Conservation (phyloP, 2,329 filamentous ascomycete genomes). For the Bertia moriformis region DNA sequence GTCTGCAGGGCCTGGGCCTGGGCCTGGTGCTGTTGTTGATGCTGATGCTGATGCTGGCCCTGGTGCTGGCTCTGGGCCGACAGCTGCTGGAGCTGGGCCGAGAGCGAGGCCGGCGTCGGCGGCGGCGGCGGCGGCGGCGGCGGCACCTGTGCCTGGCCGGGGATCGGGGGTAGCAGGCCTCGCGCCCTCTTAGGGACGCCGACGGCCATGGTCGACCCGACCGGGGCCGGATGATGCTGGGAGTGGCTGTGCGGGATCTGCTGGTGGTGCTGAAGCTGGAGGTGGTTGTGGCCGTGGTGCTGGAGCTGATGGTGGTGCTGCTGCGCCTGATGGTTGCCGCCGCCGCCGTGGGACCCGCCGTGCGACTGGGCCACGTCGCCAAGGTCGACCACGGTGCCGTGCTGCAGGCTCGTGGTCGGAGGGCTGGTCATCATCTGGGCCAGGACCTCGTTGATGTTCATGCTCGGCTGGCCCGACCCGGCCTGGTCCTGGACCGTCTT, state of each 20-base stretch:
- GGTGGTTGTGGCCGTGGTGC: too few relatives aligned
- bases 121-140: too few relatives aligned
- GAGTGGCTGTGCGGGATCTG: too few relatives aligned
- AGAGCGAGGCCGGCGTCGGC: slow-evolving; percentile 13
- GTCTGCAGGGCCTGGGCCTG: slow-evolving; percentile 10
- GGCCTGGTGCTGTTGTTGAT: too few relatives aligned
- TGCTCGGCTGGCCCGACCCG: slow-evolving; percentile 39
- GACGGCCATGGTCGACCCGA: slow-evolving; percentile 18
- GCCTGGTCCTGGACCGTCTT: slow-evolving; percentile 79
- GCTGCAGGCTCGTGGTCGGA: slow-evolving; percentile 5
- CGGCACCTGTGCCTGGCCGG: slow-evolving; percentile 16
- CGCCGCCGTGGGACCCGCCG: slow-evolving; percentile 8
- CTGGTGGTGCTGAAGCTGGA: too few relatives aligned
- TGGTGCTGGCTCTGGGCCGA: too few relatives aligned
- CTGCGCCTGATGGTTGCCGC: slow-evolving; percentile 10
- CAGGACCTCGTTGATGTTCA: slow-evolving; percentile 77
- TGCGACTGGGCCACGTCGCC: slow-evolving; percentile 29
- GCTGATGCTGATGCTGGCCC: too few relatives aligned
- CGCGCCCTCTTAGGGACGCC: slow-evolving; percentile 34
- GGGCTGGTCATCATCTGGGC: slow-evolving; percentile 46
- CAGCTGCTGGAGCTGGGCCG: slow-evolving; percentile 14
- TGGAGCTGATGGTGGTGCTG: slow-evolving; percentile 7
- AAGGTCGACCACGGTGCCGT: slow-evolving; percentile 45
- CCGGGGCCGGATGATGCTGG: slow-evolving; percentile 28
- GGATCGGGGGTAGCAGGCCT: slow-evolving; percentile 38